Evolutionary conservation across 2,329 filamentous ascomycete genomes (phyloP), one percentile per base, ranked within the genome.

Genomic region (Fusarium fujikuroi): DNA sequence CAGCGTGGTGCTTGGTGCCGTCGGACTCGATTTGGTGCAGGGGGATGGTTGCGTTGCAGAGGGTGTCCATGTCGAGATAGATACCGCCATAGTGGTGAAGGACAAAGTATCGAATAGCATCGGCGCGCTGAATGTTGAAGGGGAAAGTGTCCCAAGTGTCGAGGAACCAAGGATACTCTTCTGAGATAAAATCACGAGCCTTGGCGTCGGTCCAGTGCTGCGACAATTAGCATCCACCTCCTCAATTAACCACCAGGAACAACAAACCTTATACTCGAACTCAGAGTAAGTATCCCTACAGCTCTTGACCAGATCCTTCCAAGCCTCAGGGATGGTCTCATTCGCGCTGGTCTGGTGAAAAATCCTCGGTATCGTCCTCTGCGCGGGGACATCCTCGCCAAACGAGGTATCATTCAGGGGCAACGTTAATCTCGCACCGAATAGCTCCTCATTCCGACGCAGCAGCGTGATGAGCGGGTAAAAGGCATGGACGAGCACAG

Each of bases 321-420:
- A 94, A 60, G 90, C 87, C 50, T 83, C 84, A 0, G 92, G 92
- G 43, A 94, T 90, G 47, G 86, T 89, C 63, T 91, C 88, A 79
- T 93, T 93, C 77, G 88, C 88, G 81, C 91, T 92, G 10, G 92
- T 93, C 79, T 93, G 92, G 83, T 94, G 92, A 44, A 94, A 92
- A 77, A 94, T 93, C 81, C 92, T 92, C 58, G 92, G 92, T 54
- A 94, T 91, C 65, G 87, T 89, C 65, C 91, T 88, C 78, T 93
- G 92, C 77, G 87, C 89, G 80, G 92, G 92, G 7, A 65, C 7
- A 28, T 58, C 54, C 54, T 56, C 28, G n/a, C 9, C 37, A 30
- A 61, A 21, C 90, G 92, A 79, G 91, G 90, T 83, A 93, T 91
- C 63, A 92, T 91, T 78, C 92, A 92, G 81, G 32, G 59, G 34